Percentiles rank a stretch among this genome's conserved stretches.
phyloP scores from a whole-genome alignment of 805 yeast genomes.

The Komagataella ulmi region DNA sequence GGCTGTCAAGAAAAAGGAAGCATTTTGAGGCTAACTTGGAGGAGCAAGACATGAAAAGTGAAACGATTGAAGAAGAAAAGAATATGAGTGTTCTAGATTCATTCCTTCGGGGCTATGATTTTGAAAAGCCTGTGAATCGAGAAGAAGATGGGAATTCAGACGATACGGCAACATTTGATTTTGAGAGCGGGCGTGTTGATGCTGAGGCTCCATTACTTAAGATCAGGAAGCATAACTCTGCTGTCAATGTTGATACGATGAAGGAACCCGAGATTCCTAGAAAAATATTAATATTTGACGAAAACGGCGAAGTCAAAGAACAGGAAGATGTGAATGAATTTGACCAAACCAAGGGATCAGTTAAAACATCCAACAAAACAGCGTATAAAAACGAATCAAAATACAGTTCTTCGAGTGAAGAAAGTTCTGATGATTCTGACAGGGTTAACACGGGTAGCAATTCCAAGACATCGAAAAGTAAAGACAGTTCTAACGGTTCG shows the following conservation, averaged over 20 bases:
- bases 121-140: constrained; percentile 31
- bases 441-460: constrained; percentile 15
- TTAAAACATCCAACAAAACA: constrained; percentile 8
- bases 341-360: constrained; percentile 2
- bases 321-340: constrained; percentile 7
- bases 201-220: constrained; percentile 1
- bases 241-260: not conserved
- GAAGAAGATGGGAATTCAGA: not conserved
- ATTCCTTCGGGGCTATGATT: constrained; percentile 33
- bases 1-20: constrained; percentile 11
- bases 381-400: constrained; percentile 3
- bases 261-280: not conserved
- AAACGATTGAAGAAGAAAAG: constrained; percentile 25
- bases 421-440: constrained; percentile 1
- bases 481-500: not conserved
- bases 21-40: constrained; percentile 10
- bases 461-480: not conserved
- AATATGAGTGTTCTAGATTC: constrained; percentile 32
- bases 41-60: constrained; percentile 17
- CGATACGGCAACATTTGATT: not conserved
- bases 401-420: not conserved
- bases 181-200: constrained; percentile 2
- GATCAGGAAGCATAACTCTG: not conserved
- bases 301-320: constrained; percentile 13
- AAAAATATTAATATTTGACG: constrained; percentile 1